These are phyloP conservation scores for Aphelidium insulamus DNA, from an alignment of 371 early-diverging fungal genomes.

Conservation along the genomic window DNA sequence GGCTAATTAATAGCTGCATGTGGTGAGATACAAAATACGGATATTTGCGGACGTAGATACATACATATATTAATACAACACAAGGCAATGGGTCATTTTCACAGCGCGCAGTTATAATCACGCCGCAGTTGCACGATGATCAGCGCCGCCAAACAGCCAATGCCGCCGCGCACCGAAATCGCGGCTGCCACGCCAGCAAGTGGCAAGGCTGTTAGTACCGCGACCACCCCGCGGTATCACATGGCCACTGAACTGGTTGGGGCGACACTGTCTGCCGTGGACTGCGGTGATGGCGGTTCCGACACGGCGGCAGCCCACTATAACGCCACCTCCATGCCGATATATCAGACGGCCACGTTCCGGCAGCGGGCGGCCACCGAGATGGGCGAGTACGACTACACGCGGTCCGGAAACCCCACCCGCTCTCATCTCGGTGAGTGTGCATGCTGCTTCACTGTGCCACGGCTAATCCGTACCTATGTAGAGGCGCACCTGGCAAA, in stretches of 20 bases:
- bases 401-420: slow-evolving; percentile 73
- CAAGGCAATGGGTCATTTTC: too few relatives aligned
- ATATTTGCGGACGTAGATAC: too few relatives aligned
- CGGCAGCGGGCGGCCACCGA: slow-evolving; percentile 57
- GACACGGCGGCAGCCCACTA: slow-evolving; percentile 43
- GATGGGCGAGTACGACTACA: slow-evolving; percentile 79
- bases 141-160: too few relatives aligned
- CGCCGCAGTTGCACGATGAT: too few relatives aligned
- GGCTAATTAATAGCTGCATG: too few relatives aligned
- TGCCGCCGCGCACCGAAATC: too few relatives aligned
- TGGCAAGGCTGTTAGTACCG: too few relatives aligned
- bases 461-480: not conserved
- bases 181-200: too few relatives aligned
- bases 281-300: slow-evolving; percentile 27
- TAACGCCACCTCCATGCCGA: slow-evolving; percentile 74
- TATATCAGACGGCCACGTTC: slow-evolving; percentile 92
- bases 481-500: slow-evolving; percentile 63
- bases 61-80: too few relatives aligned
- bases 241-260: slow-evolving; percentile 72
- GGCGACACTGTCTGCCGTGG: too few relatives aligned
- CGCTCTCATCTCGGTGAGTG: slow-evolving; percentile 51
- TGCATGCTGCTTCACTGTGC: not conserved
- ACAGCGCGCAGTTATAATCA: too few relatives aligned
- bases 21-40: too few relatives aligned
- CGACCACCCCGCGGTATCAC: slow-evolving; percentile 33